Percentiles rank a stretch among this genome's conserved stretches.
Evolutionary conservation across 805 yeast species (phyloP).

Genomic region (Schizosaccharomyces lindneri): DNA sequence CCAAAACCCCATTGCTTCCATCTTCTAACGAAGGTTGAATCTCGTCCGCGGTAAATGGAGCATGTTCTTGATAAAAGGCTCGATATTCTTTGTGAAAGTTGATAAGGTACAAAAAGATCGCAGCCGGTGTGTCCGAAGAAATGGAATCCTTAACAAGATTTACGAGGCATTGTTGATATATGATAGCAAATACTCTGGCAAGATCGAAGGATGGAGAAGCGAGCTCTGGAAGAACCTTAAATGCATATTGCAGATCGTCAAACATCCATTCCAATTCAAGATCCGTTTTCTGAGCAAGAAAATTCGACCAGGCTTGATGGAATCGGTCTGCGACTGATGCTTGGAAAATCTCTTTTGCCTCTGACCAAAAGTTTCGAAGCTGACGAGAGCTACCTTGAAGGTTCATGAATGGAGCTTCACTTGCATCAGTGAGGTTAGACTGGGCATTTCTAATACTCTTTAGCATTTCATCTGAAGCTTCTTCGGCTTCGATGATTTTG

Average conservation of each 20-base stretch:
- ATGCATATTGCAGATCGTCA: conserved; percentile 47
- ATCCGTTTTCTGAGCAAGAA: conserved; percentile 44
- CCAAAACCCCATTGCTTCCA: conserved; percentile 41
- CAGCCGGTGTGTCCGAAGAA: conserved; percentile 46
- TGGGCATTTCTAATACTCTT: conserved; percentile 17
- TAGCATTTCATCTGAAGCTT: conserved; percentile 31
- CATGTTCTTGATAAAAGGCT: conserved; percentile 24
- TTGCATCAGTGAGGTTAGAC: neutral
- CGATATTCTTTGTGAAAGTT: conserved; percentile 52
- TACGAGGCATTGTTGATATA: neutral
- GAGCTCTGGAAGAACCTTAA: conserved; percentile 28
- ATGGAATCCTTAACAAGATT: neutral
- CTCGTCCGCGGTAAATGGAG: conserved; percentile 23
- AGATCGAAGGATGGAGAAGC: conserved; percentile 61
- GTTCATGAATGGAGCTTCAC: conserved; percentile 2
- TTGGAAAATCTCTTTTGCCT: conserved; percentile 5
- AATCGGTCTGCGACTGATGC: conserved; percentile 6
- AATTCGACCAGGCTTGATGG: conserved; percentile 27
- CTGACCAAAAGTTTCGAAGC: neutral
- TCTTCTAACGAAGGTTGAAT: conserved; percentile 40
- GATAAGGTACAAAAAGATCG: conserved; percentile 43
- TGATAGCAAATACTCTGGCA: conserved; percentile 27
- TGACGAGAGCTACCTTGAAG: conserved; percentile 2
- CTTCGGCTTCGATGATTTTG: conserved; percentile 60
- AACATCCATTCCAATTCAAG: conserved; percentile 35